Conservation (phyloP, 441 rosid species). For the Flueggea neowawraea region DNA sequence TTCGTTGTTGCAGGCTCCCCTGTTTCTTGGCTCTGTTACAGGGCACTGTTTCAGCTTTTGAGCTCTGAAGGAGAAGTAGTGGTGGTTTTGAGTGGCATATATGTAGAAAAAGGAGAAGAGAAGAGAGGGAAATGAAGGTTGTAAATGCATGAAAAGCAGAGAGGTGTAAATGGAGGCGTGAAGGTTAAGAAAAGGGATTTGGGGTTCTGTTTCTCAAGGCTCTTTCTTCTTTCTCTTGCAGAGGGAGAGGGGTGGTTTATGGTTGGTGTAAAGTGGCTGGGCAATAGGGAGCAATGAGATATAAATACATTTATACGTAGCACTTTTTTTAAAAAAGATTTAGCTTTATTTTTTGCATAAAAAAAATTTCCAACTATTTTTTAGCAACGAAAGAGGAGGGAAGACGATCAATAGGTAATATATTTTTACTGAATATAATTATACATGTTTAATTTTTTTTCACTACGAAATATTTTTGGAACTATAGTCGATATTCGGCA, state of each 20-base stretch:
- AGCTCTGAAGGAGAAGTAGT: not conserved
- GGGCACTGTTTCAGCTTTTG: not conserved
- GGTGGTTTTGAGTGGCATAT: conserved; percentile 4
- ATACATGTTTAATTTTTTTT: too few species aligned
- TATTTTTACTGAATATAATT: too few species aligned
- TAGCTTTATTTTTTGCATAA: too few species aligned
- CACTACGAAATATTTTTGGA: too few species aligned
- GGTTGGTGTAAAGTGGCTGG: not conserved
- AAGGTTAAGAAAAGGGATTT: conserved; percentile 39
- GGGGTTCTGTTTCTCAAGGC: conserved; percentile 27
- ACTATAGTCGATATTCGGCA: too few species aligned
- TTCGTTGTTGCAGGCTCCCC: not conserved
- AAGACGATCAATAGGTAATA: too few species aligned
- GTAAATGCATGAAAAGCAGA: not conserved
- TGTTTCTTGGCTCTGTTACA: conserved; percentile 6
- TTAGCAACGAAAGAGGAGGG: too few species aligned
- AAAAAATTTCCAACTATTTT: too few species aligned
- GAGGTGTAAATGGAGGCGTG: conserved; percentile 39
- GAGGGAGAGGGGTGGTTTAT: not conserved
- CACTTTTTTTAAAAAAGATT: not conserved
- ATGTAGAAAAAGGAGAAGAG: not conserved
- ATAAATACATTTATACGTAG: conserved; percentile 28
- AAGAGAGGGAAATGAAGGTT: not conserved
- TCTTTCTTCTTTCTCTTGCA: conserved; percentile 12
- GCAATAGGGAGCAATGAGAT: conserved; percentile 2